Evolutionary conservation across 1,284 basidiomycete species (phyloP), one percentile per base, ranked within the genome.

Genomic region (Coriolopsis trogii): DNA sequence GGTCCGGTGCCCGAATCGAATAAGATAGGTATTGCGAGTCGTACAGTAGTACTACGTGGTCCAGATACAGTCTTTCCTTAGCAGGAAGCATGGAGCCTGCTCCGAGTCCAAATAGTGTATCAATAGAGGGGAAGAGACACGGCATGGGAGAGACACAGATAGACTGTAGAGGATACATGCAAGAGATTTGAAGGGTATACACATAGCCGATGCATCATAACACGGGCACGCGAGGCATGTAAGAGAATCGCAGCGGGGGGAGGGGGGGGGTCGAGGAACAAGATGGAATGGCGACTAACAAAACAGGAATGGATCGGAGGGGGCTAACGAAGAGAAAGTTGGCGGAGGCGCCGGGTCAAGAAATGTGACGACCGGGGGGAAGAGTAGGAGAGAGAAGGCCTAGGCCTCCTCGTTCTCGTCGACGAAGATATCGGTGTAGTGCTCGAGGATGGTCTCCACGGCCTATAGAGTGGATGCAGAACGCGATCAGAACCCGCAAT

Each of bases 381-480:
- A 25, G 20, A 13, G 20, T n/a, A 28, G 40, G 3, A 6, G 43
- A n/a, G 23, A n/a, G 28, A 23, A 41, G 31, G 25, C 34, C 55
- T 44, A 58, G 48, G 56, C 37, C 30, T 62, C 71, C 38, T 78
- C 80, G 51, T 66, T 65, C 47, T 89, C 87, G 59, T 90, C 88
- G 46, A 91, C 84, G 67, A 91, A 94, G 60, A 93, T 93, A 73
- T 93, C 91, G 53, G 79, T 82, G 69, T 91, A 94, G 67, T 93
- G 90, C 62, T 87, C 83, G 58, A 95, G 72, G 62, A 95, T 93
- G 6, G 91, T 93, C 71, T 94, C 91, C 59, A 95, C 82, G 16
- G 89, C 90, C 87, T 91, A 68, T 52, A 53, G 12, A 45, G 30
- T 8, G 18, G 18, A 51, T 6, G 9, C 30, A n/a, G 29, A 10